These are phyloP conservation scores for Trichophyton mentagrophytes DNA, from an alignment of 2,329 filamentous ascomycete species.

Conservation along the genomic window DNA sequence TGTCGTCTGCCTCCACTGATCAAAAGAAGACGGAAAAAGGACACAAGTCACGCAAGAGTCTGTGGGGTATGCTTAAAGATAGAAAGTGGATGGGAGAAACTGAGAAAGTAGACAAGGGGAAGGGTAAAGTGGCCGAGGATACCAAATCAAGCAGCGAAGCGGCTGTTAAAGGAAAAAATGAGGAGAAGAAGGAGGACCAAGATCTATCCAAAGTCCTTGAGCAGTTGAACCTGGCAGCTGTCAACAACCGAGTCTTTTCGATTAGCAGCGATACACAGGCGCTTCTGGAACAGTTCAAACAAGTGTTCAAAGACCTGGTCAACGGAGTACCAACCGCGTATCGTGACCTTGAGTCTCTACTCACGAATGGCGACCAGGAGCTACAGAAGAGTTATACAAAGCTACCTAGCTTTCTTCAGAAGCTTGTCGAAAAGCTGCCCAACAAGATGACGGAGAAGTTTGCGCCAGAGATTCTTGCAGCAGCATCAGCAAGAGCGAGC, in stretches of 20 bases:
- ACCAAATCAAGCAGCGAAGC: background rate
- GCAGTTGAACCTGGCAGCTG: conserved; percentile 66
- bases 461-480: conserved; percentile 70
- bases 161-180: conserved; percentile 17
- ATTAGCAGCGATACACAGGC: conserved; percentile 74
- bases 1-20: conserved; percentile 3
- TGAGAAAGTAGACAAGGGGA: background rate
- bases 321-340: conserved; percentile 91
- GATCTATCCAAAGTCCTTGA: conserved; percentile 73
- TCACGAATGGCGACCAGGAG: conserved; percentile 51
- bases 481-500: conserved; percentile 54
- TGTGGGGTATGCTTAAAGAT: conserved; percentile 1
- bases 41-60: background rate
- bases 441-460: conserved; percentile 64
- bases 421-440: conserved; percentile 71
- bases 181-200: conserved; percentile 47
- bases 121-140: background rate
- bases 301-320: conserved; percentile 81
- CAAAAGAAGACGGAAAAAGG: conserved; percentile 7
- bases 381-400: conserved; percentile 51
- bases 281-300: conserved; percentile 69
- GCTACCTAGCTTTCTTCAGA: conserved; percentile 68
- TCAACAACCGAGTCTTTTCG: conserved; percentile 75
- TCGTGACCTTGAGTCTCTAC: conserved; percentile 63
- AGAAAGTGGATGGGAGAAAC: background rate